Evolutionary conservation across 352 stramenopile genomes (phyloP), one percentile per base, ranked within the genome.

Genomic region (Globisporangium irregulare): DNA sequence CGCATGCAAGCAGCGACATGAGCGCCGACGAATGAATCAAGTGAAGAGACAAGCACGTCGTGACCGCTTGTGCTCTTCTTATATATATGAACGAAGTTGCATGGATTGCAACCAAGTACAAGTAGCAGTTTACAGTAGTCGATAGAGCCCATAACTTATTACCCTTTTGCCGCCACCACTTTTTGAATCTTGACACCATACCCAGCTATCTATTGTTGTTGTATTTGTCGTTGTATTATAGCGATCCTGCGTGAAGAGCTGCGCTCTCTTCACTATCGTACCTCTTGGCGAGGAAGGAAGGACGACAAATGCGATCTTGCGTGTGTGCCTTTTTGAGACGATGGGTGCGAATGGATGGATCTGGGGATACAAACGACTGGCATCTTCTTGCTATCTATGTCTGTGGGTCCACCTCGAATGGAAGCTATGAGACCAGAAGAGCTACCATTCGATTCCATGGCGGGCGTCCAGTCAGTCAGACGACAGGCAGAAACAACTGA

Each of bases 1-100:
- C 50, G 50, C 48, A 58, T 25, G 46, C 51, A 4, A 58, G 25
- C 55, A 46, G 55, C 27, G 55, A 46, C 18, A 34, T 46, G 55
- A 60, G 55, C 18, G 55, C 55, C 18, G 55, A 60, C 55, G 55
- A 60, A 15, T 46, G 48, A 55, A 27, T 54, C 20, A 18, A 50
- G 15, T 50, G 41, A 50, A 50, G 41, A 50, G 48, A 36, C 27
- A 32, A 59, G 53, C 14, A 20, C n/a, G 1, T 2, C 0, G 24
- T 8, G 25, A 10, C 27, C 18, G 43, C 43, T 51, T 18, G 32
- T 6, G 32, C 32, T 36, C 6, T 36, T 51, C 18, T 22, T 51
- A 22, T 22, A 51, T 51, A 51, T 51, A 51, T 51, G 43, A 51
- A 51, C 53, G 43, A 51, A 51, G 43, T 22, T 8, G 43, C 7